Base-by-base conservation (phyloP, 2,329 filamentous ascomycete genomes). In the Paecilomyces variotii region DNA sequence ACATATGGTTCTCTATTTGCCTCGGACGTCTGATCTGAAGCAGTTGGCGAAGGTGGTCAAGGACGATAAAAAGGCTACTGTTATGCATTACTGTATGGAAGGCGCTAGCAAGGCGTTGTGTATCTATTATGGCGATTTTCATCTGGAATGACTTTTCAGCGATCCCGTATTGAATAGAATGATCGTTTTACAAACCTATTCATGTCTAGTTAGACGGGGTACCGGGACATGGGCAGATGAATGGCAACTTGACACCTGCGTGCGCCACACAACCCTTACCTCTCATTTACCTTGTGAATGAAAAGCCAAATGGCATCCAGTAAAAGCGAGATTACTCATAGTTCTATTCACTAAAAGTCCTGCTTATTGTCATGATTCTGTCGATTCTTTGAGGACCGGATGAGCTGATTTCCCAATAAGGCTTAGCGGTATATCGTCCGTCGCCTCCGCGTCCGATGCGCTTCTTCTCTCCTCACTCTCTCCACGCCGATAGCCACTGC, bases 71-170 rank as follows among this genome's bases (percentile, higher is more conserved):
- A 89, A 88, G 74, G 79, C 90, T 19, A 84, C 88, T 52, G 86
- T 93, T 27, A 84, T 90, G 54, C 94, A 99, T 76, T 97, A 97
- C 71, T 96, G 92, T 70, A 90, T 96, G 78, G 82, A 89, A 66
- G 91, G 91, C 11, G 89, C 89, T 5, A 97, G 92, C 73, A 97
- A 97, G 75, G 84, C 83, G 25, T 70, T 87, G 28, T 86, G 83
- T 72, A 79, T 81, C 25, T 87, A 81, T 64, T 82, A 83, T 64
- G 84, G 84, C 3, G 74, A 77, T 10, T 84, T 83, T 57, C 67
- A 78, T 51, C 71, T 78, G 53, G 35, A 59, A 62, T 70, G 59
- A 68, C 11, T 28, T 30, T 39, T 28, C 28, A 32, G 2, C 34
- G 7, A 9, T 27, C 24, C 10, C 4, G 27, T 35, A 24, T 30